These are phyloP conservation scores for Schizophyllum amplum DNA, from an alignment of 1,284 basidiomycete species.

Conservation along the genomic window DNA sequence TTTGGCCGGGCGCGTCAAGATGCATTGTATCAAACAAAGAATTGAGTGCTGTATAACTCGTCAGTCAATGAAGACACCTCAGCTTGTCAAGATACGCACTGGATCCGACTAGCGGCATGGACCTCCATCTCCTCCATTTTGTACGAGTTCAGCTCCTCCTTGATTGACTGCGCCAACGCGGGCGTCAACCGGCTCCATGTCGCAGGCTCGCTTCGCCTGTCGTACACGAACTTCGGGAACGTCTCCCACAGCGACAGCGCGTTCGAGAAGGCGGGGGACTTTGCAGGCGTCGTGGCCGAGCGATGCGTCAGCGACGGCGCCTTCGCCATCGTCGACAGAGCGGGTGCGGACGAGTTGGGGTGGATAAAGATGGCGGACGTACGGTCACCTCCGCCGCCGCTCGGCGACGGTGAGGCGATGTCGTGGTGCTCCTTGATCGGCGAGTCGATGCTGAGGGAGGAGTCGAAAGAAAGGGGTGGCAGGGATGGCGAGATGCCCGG, in stretches of 20 bases:
- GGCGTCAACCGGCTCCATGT: slow-evolving; percentile 97
- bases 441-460: too few species aligned
- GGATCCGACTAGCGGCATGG: slow-evolving; percentile 79
- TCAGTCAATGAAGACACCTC: background rate
- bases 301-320: slow-evolving; percentile 46
- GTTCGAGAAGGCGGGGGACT: slow-evolving; percentile 80
- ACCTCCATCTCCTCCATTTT: slow-evolving; percentile 99
- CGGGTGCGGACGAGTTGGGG: slow-evolving; percentile 85
- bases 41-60: slow-evolving; percentile 33
- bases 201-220: slow-evolving; percentile 90
- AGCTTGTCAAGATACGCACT: slow-evolving; percentile 43
- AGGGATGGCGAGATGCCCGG: slow-evolving; percentile 24
- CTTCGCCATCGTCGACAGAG: slow-evolving; percentile 55
- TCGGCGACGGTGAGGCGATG: slow-evolving; percentile 1
- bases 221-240: slow-evolving; percentile 86
- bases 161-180: slow-evolving; percentile 89
- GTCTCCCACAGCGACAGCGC: slow-evolving; percentile 95
- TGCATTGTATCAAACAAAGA: slow-evolving; percentile 34
- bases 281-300: slow-evolving; percentile 54
- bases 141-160: slow-evolving; percentile 93
- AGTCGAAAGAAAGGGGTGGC: slow-evolving; percentile 61
- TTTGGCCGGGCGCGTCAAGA: background rate
- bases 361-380: slow-evolving; percentile 52
- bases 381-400: slow-evolving; percentile 15
- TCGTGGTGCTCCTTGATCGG: background rate